Percentiles rank a stretch among this genome's conserved stretches.
phyloP scores from a whole-genome alignment of 331 rosid species.

The Cydonia oblonga region DNA sequence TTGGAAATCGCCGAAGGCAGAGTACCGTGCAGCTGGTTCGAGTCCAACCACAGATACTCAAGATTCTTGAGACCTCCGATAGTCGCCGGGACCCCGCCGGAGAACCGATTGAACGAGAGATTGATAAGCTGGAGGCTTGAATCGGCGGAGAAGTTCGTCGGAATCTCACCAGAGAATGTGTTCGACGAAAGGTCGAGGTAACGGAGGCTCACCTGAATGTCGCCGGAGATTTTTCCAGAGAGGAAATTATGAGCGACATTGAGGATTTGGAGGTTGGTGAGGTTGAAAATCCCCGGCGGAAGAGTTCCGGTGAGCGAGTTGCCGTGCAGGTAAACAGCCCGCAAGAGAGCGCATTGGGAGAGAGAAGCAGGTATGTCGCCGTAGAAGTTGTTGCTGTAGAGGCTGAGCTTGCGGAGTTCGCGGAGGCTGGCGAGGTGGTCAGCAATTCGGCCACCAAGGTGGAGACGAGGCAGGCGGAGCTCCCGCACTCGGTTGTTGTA shows the following conservation, averaged over 20 bases:
- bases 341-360: slow-evolving; percentile 46
- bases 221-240: slow-evolving; percentile 28
- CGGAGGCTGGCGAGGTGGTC: slow-evolving; percentile 30
- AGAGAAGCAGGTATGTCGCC: slow-evolving; percentile 55
- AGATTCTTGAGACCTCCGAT: slow-evolving; percentile 40
- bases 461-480: slow-evolving; percentile 56
- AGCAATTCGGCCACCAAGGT: slow-evolving; percentile 35
- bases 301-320: slow-evolving; percentile 54
- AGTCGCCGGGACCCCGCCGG: slow-evolving; percentile 46
- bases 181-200: slow-evolving; percentile 51
- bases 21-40: slow-evolving; percentile 42
- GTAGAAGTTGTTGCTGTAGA: slow-evolving; percentile 59
- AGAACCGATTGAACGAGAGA: slow-evolving; percentile 43
- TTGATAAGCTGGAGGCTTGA: slow-evolving; percentile 49
- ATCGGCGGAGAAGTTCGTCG: slow-evolving; percentile 29
- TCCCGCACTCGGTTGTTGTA: slow-evolving; percentile 37
- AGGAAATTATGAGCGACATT: slow-evolving; percentile 45
- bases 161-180: slow-evolving; percentile 48
- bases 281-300: slow-evolving; percentile 45
- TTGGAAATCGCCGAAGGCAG: slow-evolving; percentile 62
- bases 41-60: slow-evolving; percentile 49
- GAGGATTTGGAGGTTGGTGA: slow-evolving; percentile 61
- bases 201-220: slow-evolving; percentile 29
- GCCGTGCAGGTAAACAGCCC: slow-evolving; percentile 53
- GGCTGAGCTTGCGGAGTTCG: slow-evolving; percentile 48